Evolutionary conservation across 768 basidiomycete species (phyloP).

Genomic region (Coprinellus micaceus): DNA sequence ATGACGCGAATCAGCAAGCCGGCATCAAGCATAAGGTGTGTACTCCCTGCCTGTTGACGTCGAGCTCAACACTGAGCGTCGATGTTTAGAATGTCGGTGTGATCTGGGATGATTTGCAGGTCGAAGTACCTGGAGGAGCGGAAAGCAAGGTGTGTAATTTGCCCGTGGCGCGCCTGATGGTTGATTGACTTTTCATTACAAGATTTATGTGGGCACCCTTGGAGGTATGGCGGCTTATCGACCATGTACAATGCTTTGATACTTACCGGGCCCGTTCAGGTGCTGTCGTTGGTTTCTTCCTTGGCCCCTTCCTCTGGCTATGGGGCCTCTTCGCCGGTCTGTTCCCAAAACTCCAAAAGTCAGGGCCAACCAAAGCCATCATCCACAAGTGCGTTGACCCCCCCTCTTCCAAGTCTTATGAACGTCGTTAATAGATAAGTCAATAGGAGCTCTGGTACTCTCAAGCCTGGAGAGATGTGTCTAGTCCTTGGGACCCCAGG

Average conservation of each 20-base stretch:
- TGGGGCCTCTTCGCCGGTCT: constrained; percentile 40
- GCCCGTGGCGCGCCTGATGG: not conserved
- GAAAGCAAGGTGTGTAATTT: constrained; percentile 42
- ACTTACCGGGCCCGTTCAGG: constrained; percentile 27
- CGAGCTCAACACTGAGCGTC: not conserved
- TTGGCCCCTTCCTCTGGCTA: constrained; percentile 47
- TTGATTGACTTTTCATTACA: too few relatives aligned
- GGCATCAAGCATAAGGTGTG: constrained; percentile 63
- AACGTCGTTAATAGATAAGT: not conserved
- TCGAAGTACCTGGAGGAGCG: constrained; percentile 51
- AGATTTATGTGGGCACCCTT: constrained; percentile 61
- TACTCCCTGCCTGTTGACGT: not conserved
- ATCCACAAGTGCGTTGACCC: constrained; percentile 47
- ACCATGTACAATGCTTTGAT: not conserved
- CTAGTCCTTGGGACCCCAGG: constrained; percentile 81
- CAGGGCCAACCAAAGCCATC: constrained; percentile 45
- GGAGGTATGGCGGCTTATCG: constrained; percentile 38
- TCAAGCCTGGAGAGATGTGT: constrained; percentile 87
- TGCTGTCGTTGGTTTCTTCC: constrained; percentile 50
- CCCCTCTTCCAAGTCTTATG: not conserved
- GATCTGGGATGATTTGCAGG: constrained; percentile 67
- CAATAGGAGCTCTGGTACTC: constrained; percentile 56
- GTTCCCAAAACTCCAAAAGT: constrained; percentile 30
- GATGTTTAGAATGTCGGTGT: constrained; percentile 60
- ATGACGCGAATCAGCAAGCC: constrained; percentile 59